phyloP scores from a whole-genome alignment of 2,329 filamentous ascomycete genomes.

The Coccinonectria pachysandricola region DNA sequence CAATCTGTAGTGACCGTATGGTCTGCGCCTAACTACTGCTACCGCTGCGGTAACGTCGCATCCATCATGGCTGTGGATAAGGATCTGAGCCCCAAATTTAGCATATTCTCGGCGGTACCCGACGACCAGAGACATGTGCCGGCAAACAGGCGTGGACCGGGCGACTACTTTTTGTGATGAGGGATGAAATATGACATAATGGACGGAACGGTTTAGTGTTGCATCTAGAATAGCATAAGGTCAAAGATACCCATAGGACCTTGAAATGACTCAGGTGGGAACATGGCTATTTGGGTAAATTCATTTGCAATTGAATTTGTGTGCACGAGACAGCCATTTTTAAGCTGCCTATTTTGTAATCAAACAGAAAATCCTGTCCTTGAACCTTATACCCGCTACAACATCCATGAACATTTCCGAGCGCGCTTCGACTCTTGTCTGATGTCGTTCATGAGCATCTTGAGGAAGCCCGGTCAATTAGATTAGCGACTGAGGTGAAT shows the following conservation, averaged over 20 bases:
- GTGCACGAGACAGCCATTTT: no score
- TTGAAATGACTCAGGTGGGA: slow-evolving; percentile 22
- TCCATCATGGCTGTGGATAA: slow-evolving; percentile 90
- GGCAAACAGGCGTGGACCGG: slow-evolving; percentile 54
- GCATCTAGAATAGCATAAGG: slow-evolving; percentile 32
- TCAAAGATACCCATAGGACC: slow-evolving; percentile 32
- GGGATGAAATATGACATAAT: slow-evolving; percentile 15
- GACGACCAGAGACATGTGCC: slow-evolving; percentile 75
- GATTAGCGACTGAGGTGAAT: no score
- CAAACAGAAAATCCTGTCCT: background rate
- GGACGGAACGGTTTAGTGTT: slow-evolving; percentile 17
- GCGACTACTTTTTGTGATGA: slow-evolving; percentile 58
- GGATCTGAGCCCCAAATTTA: slow-evolving; percentile 82
- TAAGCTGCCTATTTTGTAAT: background rate
- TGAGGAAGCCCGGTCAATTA: no score
- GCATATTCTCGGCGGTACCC: slow-evolving; percentile 82
- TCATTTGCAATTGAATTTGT: slow-evolving; percentile 10
- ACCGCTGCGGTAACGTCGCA: slow-evolving; percentile 90
- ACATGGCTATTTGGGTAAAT: slow-evolving; percentile 18
- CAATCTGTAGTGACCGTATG: slow-evolving; percentile 96
- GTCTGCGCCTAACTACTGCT: slow-evolving; percentile 95
- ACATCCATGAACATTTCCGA: slow-evolving; percentile 17
- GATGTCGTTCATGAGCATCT: no score
- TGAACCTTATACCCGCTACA: slow-evolving; percentile 2
- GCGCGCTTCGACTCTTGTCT: no score